Base-by-base conservation (phyloP, 805 yeast genomes). In the Yarrowia keelungensis region DNA sequence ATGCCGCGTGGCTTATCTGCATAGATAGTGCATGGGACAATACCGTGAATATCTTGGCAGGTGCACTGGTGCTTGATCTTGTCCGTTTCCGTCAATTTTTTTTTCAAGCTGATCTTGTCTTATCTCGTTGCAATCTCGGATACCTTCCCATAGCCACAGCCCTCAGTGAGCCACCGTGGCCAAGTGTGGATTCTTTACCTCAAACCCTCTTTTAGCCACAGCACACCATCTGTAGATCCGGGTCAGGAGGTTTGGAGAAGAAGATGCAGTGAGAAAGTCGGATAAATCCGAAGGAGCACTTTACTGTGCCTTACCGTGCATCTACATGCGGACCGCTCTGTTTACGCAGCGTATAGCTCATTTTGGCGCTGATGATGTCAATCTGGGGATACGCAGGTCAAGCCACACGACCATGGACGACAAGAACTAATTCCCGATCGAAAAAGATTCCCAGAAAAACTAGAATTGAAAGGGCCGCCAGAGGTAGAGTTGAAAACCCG, bases 191-290 rank as follows among this genome's bases (percentile, higher is more conserved):
- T 56, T 56, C 59, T 39, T 56, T 42, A n/a, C 38, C n/a, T 41
- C 50, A 45, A 59, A 59, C 65, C 65, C 65, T 59, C 65, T 59
- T 59, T 59, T 45, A 59, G 65, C 65, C 65, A 59, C 65, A 59
- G 62, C 62, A 56, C 62, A 56, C 62, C 62, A 56, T 56, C 22
- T 56, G 47, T 41, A 56, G 62, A 56, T 56, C 62, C 62, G 62
- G 10, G 62, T 56, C 62, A 54, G 38, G 47, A 56, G 47, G 47
- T 56, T 53, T 53, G 59, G 59, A 38, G 35, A 53, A 8, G 42
- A 15, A 14, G 59, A 1, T 4, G 19, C 10, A 16, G 38, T 16
- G 19, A 36, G 8, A 10, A 39, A 22, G 36, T 5, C n/a, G 58
- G 35, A 12, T 38, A 53, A 16, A 7, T 19, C 58, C 58, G 58